Evolutionary conservation across 805 yeast genomes (phyloP), one percentile per base, ranked within the genome.

Genomic region (Dipodascopsis uninucleata): DNA sequence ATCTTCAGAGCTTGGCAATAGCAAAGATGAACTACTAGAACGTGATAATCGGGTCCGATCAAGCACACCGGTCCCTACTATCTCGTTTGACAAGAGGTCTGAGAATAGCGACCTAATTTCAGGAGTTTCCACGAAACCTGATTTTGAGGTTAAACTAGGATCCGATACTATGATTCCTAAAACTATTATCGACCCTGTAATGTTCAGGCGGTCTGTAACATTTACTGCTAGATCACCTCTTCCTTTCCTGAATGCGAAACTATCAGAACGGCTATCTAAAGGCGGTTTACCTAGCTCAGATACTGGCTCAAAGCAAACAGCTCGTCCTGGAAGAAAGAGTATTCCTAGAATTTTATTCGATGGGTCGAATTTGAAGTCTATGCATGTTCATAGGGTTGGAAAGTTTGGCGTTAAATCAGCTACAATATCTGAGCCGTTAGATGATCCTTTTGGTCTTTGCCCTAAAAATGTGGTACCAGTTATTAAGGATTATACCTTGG

Each of bases 401-500:
- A 25, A 37, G 31, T 38, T 43, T 22, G 48, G 52, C 22, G 28
- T 23, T 18, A 37, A 33, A 23, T 28, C 38, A n/a, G n/a, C n/a
- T 12, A 26, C 14, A 26, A 26, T 12, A 12, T 12, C 12, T 14
- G 29, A 26, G 12, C 12, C 14, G 29, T 14, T 26, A 12, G 29
- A 26, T 10, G 32, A 37, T 39, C 48, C 49, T 20, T 47, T 47
- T 35, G 52, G 49, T 10, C 31, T 43, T 14, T 21, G 16, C 2
- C 52, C 52, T 14, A 34, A 31, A 17, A 41, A 46, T 24, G 43
- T 44, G 5, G 51, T 49, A 1, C 53, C 51, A 14, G 52, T 49
- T 2, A 7, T 49, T 9, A 47, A 41, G 21, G 53, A 49, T 25
- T 33, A 29, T 21, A 25, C 31, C 3, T 39, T 49, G 4, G 53